Percentiles rank a stretch among this genome's conserved stretches.
phyloP scores from a whole-genome alignment of 2,329 filamentous ascomycete genomes.

The Fusarium sublunatum region DNA sequence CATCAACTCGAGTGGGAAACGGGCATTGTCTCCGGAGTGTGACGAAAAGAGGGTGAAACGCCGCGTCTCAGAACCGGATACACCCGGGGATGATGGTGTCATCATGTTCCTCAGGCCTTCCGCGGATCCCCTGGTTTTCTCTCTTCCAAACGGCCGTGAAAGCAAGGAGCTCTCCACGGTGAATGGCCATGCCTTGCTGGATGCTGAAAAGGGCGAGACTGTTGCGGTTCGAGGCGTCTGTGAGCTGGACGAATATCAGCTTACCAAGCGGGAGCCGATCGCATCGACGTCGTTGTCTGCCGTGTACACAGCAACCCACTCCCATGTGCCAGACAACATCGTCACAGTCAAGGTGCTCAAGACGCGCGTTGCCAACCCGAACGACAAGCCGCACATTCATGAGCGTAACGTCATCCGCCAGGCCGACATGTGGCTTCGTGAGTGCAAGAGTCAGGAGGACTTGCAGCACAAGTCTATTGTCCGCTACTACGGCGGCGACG shows the following conservation, averaged over 20 bases:
- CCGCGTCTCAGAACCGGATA: slow-evolving; percentile 51
- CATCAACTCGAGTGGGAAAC: slow-evolving; percentile 62
- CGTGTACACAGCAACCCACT: slow-evolving; percentile 67
- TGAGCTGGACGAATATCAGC: slow-evolving; percentile 64
- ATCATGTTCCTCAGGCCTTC: slow-evolving; percentile 66
- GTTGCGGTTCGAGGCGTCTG: slow-evolving; percentile 61
- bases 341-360: slow-evolving; percentile 72
- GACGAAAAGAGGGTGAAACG: slow-evolving; percentile 59
- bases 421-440: slow-evolving; percentile 69
- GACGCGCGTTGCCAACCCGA: slow-evolving; percentile 57
- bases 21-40: slow-evolving; percentile 60
- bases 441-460: slow-evolving; percentile 66
- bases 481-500: slow-evolving; percentile 68
- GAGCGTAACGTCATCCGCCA: slow-evolving; percentile 68
- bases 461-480: slow-evolving; percentile 69
- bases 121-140: slow-evolving; percentile 63
- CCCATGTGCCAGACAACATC: slow-evolving; percentile 62
- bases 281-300: slow-evolving; percentile 65
- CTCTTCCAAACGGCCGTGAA: slow-evolving; percentile 60
- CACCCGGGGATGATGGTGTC: slow-evolving; percentile 58
- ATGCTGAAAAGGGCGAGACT: slow-evolving; percentile 62
- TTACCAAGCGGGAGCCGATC: slow-evolving; percentile 68
- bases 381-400: slow-evolving; percentile 60
- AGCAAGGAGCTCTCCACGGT: slow-evolving; percentile 60
- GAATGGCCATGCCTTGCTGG: slow-evolving; percentile 63